phyloP scores from a whole-genome alignment of 805 yeast species.

The Scheffersomyces lignosus region DNA sequence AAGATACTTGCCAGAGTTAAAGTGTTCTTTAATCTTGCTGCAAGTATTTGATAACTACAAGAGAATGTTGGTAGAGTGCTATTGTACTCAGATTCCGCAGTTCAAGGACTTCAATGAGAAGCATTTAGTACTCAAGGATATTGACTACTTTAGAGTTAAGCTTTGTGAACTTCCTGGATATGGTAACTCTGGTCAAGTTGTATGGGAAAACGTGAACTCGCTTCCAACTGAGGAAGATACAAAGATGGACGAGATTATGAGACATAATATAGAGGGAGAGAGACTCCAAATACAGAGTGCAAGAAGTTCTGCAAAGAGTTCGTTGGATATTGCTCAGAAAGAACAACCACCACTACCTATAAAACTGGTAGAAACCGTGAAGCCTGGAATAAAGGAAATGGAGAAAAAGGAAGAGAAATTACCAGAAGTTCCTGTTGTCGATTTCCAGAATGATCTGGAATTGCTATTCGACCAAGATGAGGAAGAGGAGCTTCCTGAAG shows the following conservation, averaged over 20 bases:
- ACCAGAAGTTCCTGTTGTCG: no score
- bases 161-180: constrained; percentile 58
- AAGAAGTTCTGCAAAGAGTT: constrained; percentile 1
- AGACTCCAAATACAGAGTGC: constrained; percentile 2
- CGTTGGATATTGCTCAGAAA: constrained; percentile 1
- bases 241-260: constrained; percentile 48
- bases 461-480: background rate
- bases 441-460: constrained; percentile 1
- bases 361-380: no score
- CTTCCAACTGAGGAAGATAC: constrained; percentile 51
- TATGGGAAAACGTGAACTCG: constrained; percentile 60
- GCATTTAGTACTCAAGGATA: constrained; percentile 56
- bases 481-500: constrained; percentile 1
- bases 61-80: constrained; percentile 49
- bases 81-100: constrained; percentile 46
- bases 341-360: background rate
- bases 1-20: constrained; percentile 54
- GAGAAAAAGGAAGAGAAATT: background rate
- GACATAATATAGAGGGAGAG: constrained; percentile 33
- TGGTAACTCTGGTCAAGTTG: constrained; percentile 59
- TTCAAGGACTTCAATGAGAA: constrained; percentile 54
- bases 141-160: constrained; percentile 64
- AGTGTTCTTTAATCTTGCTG: constrained; percentile 45
- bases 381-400: background rate
- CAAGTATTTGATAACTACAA: constrained; percentile 61